Percentiles rank a stretch among this genome's conserved stretches.
phyloP scores from a whole-genome alignment of 2,329 filamentous ascomycete genomes.

The Cladosporium oxysporum region DNA sequence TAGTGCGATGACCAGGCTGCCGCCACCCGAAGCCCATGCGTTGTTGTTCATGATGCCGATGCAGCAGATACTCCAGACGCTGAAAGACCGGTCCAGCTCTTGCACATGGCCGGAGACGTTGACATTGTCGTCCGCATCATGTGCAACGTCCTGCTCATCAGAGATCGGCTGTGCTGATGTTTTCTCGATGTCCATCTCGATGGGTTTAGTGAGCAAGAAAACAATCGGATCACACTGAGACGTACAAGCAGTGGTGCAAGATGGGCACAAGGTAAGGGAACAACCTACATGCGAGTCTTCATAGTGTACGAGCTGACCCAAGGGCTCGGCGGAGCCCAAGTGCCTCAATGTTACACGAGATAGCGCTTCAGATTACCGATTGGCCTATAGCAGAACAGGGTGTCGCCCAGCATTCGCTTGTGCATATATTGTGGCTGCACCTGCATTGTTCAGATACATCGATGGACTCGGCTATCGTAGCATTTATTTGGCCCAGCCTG shows the following conservation, averaged over 20 bases:
- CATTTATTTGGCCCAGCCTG: background rate
- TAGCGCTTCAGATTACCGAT: constrained; percentile 6
- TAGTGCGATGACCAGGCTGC: constrained; percentile 28
- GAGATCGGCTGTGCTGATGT: background rate
- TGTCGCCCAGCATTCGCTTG: background rate
- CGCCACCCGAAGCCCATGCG: constrained; percentile 33
- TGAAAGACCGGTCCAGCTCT: constrained; percentile 54
- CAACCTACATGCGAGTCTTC: background rate
- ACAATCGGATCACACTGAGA: background rate
- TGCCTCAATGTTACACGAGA: background rate
- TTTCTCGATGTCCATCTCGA: background rate
- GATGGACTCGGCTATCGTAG: background rate
- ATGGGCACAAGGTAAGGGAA: background rate
- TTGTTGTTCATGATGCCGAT: constrained; percentile 44
- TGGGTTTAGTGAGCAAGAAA: too few relatives aligned
- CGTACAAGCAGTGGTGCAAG: background rate
- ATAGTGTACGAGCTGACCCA: background rate
- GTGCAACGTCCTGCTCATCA: background rate
- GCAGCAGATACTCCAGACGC: constrained; percentile 48
- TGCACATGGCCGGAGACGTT: constrained; percentile 56
- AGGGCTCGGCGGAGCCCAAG: background rate
- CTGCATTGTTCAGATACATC: background rate
- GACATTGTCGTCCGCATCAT: constrained; percentile 37
- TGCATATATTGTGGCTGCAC: background rate
- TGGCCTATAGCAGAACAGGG: background rate